phyloP scores from a whole-genome alignment of 352 stramenopile species.

The Phytophthora nicotianae region DNA sequence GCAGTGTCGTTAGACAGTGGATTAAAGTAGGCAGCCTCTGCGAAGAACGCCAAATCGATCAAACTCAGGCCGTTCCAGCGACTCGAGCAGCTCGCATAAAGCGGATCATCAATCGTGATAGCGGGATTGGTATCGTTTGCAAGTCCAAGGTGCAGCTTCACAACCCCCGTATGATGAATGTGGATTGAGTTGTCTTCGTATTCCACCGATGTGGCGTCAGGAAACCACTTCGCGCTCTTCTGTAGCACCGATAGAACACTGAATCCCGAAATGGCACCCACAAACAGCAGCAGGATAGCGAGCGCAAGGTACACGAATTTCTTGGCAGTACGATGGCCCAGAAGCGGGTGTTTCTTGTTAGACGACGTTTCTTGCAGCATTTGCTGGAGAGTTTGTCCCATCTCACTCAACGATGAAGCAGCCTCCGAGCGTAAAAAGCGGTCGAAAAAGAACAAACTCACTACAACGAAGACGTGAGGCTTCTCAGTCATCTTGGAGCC shows the following conservation, averaged over 20 bases:
- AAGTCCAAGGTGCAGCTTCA: constrained; percentile 81
- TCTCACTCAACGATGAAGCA: constrained; percentile 52
- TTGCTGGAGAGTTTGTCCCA: constrained; percentile 62
- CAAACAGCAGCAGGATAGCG: constrained; percentile 70
- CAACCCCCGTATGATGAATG: constrained; percentile 86
- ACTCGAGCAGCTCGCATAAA: constrained; percentile 80
- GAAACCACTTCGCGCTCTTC: constrained; percentile 75
- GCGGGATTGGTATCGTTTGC: constrained; percentile 46
- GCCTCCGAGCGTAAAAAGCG: constrained; percentile 62
- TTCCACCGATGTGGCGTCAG: constrained; percentile 70
- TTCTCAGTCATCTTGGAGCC: constrained; percentile 81
- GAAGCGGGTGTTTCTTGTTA: constrained; percentile 44
- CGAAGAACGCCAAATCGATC: constrained; percentile 86
- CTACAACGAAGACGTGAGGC: constrained; percentile 76
- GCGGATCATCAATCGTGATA: constrained; percentile 51
- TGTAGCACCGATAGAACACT: constrained; percentile 79
- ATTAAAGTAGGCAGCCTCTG: constrained; percentile 90
- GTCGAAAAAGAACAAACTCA: constrained; percentile 82
- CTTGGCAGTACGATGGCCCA: constrained; percentile 62
- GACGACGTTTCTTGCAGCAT: constrained; percentile 65
- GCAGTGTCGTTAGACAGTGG: constrained; percentile 77
- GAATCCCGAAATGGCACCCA: constrained; percentile 75
- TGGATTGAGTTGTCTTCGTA: constrained; percentile 74
- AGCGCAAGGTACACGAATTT: constrained; percentile 69
- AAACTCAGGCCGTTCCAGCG: constrained; percentile 76